Evolutionary conservation across 176 grass and related monocot genomes (phyloP).

Genomic region (Carex scoparia): DNA sequence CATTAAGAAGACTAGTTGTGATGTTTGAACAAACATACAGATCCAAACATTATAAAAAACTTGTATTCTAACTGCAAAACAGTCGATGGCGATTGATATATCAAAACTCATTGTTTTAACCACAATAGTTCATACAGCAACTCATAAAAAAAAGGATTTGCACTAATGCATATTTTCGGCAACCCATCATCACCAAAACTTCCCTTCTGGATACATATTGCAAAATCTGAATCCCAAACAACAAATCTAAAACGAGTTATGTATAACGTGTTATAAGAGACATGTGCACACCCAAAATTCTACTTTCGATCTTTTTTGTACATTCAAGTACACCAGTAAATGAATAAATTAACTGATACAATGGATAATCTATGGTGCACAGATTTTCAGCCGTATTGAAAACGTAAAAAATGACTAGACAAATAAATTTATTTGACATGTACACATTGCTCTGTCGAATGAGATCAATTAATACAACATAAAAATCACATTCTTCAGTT

Average conservation of each 20-base stretch:
- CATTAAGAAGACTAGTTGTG: not conserved
- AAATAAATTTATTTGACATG: not conserved
- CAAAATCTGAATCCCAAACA: not conserved
- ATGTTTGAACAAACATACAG: not conserved
- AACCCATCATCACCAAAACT: not conserved
- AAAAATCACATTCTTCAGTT: not conserved
- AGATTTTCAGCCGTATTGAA: not conserved
- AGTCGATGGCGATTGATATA: not conserved
- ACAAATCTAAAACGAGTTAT: not conserved
- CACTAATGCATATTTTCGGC: not conserved
- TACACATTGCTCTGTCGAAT: not conserved
- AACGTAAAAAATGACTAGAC: not conserved
- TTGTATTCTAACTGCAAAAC: not conserved
- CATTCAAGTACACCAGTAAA: not conserved
- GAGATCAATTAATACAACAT: not conserved
- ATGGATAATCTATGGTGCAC: not conserved
- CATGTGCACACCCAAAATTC: not conserved
- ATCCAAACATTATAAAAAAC: not conserved
- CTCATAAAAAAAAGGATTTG: not conserved
- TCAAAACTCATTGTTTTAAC: not conserved
- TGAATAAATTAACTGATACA: not conserved
- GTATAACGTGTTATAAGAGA: not conserved
- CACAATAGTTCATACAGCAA: not conserved
- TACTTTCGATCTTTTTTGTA: not conserved
- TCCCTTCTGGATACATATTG: not conserved